Evolutionary conservation across 805 yeast species (phyloP), one percentile per base, ranked within the genome.

Genomic region (Zygoascus tannicola): DNA sequence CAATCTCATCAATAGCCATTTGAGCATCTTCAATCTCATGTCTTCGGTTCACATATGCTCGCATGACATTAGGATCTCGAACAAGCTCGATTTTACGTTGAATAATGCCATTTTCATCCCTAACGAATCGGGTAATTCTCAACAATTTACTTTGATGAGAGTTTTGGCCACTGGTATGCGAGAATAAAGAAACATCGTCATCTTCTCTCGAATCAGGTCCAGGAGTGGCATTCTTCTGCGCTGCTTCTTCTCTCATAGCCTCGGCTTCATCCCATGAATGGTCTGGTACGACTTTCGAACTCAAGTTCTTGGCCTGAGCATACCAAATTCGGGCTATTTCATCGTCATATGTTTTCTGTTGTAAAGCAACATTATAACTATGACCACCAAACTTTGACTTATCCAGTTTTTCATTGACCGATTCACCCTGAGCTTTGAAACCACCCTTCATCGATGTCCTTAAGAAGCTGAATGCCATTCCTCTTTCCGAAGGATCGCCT

Each of bases 361-460:
- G 97, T 49, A 76, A 63, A 0, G 90, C 86, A 36, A 83, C 88
- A 53, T 81, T 82, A 55, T 83, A 83, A 44, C 83, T 78, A 61
- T 83, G 90, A 0, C 82, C 78, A 26, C 75, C 74, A 4, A 71
- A 67, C 48, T 68, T 69, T 44, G 67, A 60, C 53, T 71, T 70
- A 40, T 64, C 68, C 2, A 63, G 52, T 44, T 59, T 59, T 12
- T 66, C 70, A 32, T 62, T 66, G 8, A 60, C 59, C n/a, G 66
- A 49, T 44, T 62, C 65, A 3, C 68, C 67, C 45, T 52, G 58
- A 5, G 73, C 66, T 28, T 67, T 65, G 62, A 90, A 90, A 1
- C 95, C 95, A 56, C 94, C 95, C 62, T 90, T 92, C 85, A 90
- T 94, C 0, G 97, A 85, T 0, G 96, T 84, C 51, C 88, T 75